Evolutionary conservation across 192 early-diverging fungal species (phyloP), one percentile per base, ranked within the genome.

Genomic region (Gryganskiella cystojenkinii): DNA sequence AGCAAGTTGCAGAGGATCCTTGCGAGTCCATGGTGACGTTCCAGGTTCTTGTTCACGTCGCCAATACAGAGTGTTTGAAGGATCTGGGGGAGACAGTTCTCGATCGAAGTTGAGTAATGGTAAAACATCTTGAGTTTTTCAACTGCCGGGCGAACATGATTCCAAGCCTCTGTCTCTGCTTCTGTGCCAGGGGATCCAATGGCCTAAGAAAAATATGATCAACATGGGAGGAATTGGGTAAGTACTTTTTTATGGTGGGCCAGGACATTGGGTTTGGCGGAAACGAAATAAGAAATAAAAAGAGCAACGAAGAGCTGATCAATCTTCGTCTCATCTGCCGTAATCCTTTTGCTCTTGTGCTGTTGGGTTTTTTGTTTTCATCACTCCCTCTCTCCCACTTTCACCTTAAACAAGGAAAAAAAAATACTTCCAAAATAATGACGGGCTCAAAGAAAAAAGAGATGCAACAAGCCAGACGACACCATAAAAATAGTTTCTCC

Each of bases 151-250:
- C 86, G 84, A 33, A 99, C 84, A 61, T 89, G 90, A 53, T 88
- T 80, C 97, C 96, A 99, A 28, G 94, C 95, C 37, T 85, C 90
- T 34, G 94, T 88, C 74, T 99, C 97, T 71, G 93, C 91, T 50
- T 95, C 92, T 30, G 86, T 85, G 33, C 88, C 91, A 14, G 96
- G 96, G 30, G 83, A 82, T 24, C 91, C 90, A 63, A 99, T 96
- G 35, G 97, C 97, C 85, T 90, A 76, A 31, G 27, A 19, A 35
- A 9, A 61, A 28, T 9, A 9, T 7, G 31, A 5, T 15, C 5
- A 11, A 37, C 3, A 42, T 66, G 62, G 40, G 84, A 67, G 47
- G 75, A 70, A 33, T 73, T 47, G 53, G 47, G 76, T 71, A n/a
- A n/a, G n/a, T n/a, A n/a, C n/a, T n/a, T n/a, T n/a, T n/a, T n/a